Evolutionary conservation across 176 grass and related monocot genomes (phyloP).

Genomic region (Coix lacrymajobi): DNA sequence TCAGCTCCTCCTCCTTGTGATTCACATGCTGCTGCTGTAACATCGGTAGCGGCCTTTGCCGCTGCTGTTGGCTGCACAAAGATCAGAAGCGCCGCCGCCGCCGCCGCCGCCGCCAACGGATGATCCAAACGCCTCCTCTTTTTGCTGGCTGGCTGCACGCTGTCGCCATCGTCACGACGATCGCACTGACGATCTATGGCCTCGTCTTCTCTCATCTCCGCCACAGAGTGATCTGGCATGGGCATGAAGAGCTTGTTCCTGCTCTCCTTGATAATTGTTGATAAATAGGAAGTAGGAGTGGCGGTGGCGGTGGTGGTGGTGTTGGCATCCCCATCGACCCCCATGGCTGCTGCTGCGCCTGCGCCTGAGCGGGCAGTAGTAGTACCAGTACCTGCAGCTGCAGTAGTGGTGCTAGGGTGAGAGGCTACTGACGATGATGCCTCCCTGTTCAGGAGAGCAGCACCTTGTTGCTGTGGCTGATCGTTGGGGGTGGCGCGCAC

Average conservation of each 20-base stretch:
- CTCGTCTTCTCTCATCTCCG: background rate
- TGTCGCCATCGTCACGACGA: background rate
- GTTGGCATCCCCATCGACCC: background rate
- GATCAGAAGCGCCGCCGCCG: conserved; percentile 6
- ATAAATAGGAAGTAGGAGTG: background rate
- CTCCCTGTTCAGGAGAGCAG: background rate
- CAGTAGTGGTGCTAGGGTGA: conserved; percentile 17
- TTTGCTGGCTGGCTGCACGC: background rate
- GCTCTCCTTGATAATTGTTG: conserved; percentile 33
- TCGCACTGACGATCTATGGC: conserved; percentile 3
- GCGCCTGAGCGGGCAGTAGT: background rate
- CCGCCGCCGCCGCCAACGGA: background rate
- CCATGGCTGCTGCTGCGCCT: background rate
- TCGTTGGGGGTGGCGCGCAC: background rate
- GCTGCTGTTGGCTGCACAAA: conserved; percentile 10
- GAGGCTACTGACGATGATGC: background rate
- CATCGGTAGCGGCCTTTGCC: background rate
- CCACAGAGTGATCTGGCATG: background rate
- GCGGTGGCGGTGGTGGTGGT: background rate
- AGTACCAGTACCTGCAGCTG: background rate
- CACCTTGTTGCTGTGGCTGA: background rate
- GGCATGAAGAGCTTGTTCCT: conserved; percentile 16
- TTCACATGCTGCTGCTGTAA: conserved; percentile 15
- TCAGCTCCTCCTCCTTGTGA: background rate
- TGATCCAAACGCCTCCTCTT: conserved; percentile 44